Base-by-base conservation (phyloP, 2,329 filamentous ascomycete species). In the Metarhizium guizhouense region DNA sequence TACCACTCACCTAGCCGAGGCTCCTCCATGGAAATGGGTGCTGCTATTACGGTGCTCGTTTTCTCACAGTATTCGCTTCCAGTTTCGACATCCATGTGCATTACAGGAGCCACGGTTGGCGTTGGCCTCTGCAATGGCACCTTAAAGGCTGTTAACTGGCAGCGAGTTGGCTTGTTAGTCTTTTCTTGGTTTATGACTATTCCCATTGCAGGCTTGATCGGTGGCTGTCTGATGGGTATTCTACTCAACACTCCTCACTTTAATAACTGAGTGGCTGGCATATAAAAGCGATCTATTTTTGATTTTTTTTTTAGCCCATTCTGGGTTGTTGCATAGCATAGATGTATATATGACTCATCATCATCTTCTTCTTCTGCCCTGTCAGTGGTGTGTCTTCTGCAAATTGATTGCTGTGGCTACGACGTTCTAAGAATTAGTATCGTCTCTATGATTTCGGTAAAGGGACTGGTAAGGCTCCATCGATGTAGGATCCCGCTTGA, bases 1-100 rank as follows among this genome's bases (percentile, higher is more conserved):
- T 87, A 87, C 70, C 85, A 88, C 72, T 79, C 76, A 25, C 77
- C 77, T 32, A 74, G 69, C 62, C 71, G 77, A 61, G 77, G 75
- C 53, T 88, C 74, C 63, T 89, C 85, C 52, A 91, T 91, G 87
- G 87, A 91, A 68, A 81, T 91, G 80, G 87, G 87, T 50, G 86
- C 87, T 48, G 86, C 87, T 61, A 83, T 91, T 62, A 90, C 87
- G 10, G 82, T 90, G 58, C 80, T 90, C 29, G 71, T 91, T 67
- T 88, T 88, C 76, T 88, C 86, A 0, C 86, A 89, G 67, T 88
- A 79, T 76, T 82, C 80, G 1, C 83, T 91, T 0, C 87, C 87
- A 42, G 87, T 91, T 32, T 90, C 87, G 0, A 91, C 86, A 2
- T 85, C 83, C 18, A 86, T 86, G 87, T 91, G 87, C 69, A 90